These are phyloP conservation scores for Ramularia endophylla DNA, from an alignment of 2,329 filamentous ascomycete species.

Conservation along the genomic window DNA sequence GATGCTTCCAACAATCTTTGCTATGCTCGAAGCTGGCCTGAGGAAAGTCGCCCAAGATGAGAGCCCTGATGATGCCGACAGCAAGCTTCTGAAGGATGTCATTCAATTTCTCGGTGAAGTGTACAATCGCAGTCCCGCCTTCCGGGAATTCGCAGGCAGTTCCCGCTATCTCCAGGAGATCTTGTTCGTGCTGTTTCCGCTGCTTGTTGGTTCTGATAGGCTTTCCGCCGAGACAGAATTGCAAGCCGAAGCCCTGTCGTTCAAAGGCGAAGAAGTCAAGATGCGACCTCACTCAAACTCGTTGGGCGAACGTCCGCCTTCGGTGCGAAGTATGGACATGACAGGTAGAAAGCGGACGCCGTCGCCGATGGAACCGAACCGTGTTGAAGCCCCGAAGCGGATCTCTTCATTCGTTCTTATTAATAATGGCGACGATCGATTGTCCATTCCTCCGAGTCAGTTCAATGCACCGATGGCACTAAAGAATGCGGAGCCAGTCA, in stretches of 20 bases:
- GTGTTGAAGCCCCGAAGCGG: slow-evolving; percentile 63
- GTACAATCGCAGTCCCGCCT: slow-evolving; percentile 67
- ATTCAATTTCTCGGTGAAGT: slow-evolving; percentile 74
- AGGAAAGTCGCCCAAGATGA: slow-evolving; percentile 58
- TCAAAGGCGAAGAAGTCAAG: slow-evolving; percentile 79
- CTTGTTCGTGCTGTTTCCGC: slow-evolving; percentile 74
- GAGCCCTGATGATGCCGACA: slow-evolving; percentile 41
- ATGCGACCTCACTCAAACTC: slow-evolving; percentile 67
- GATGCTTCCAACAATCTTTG: slow-evolving; percentile 69
- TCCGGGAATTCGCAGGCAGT: slow-evolving; percentile 73
- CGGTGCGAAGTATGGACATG: slow-evolving; percentile 63
- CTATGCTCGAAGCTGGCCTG: slow-evolving; percentile 82
- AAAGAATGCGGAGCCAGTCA: slow-evolving; percentile 43
- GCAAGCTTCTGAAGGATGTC: slow-evolving; percentile 63
- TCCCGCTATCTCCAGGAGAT: slow-evolving; percentile 80
- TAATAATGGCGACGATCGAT: slow-evolving; percentile 59
- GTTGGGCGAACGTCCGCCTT: slow-evolving; percentile 52
- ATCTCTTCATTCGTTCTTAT: slow-evolving; percentile 90
- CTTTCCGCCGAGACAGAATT: slow-evolving; percentile 80
- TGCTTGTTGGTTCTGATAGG: slow-evolving; percentile 78
- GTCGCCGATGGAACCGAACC: slow-evolving; percentile 25
- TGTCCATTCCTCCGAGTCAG: slow-evolving; percentile 54
- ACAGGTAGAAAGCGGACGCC: slow-evolving; percentile 39
- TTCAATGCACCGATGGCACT: slow-evolving; percentile 59
- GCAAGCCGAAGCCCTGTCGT: slow-evolving; percentile 75